A percentile compares a stretch with the other conserved stretches of the same genome.
Evolutionary conservation across 2,329 filamentous ascomycete species (phyloP).

Genomic region (Aureobasidium uvarum): DNA sequence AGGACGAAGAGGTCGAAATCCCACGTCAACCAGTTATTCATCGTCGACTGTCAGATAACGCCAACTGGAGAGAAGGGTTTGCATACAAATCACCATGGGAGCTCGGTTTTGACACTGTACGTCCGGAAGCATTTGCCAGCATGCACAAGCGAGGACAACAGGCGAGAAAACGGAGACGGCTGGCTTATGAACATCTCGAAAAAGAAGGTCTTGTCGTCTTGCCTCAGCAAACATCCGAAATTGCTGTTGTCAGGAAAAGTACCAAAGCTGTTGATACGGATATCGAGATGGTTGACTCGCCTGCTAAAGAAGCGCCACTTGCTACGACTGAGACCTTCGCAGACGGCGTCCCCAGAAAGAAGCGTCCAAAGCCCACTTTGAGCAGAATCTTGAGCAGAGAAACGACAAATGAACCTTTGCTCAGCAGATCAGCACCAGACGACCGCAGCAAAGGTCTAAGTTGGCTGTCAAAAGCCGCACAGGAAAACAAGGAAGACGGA

Average conservation of each 20-base stretch:
- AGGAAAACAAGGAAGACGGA: background rate
- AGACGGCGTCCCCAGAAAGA: background rate
- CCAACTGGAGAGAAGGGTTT: slow-evolving; percentile 47
- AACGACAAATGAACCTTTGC: background rate
- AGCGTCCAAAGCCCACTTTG: background rate
- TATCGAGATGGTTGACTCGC: background rate
- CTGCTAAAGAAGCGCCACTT: background rate
- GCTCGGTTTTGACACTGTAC: slow-evolving; percentile 22
- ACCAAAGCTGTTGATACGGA: background rate
- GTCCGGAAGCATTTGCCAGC: slow-evolving; percentile 27
- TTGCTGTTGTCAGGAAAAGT: background rate
- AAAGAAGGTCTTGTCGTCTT: slow-evolving; percentile 1
- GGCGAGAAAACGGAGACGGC: slow-evolving; percentile 27
- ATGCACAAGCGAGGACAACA: slow-evolving; percentile 28
- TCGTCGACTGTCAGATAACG: slow-evolving; percentile 40
- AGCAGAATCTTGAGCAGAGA: background rate
- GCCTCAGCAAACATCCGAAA: background rate
- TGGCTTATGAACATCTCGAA: slow-evolving; percentile 16
- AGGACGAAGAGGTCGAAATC: slow-evolving; percentile 30
- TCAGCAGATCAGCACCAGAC: background rate
- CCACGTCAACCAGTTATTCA: slow-evolving; percentile 35
- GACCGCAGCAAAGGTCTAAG: too few species aligned
- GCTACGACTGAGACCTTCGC: background rate
- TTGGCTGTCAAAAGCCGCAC: too few species aligned
- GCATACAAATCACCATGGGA: slow-evolving; percentile 55